Percentiles rank a stretch among this genome's conserved stretches.
Conservation (phyloP, 2,329 filamentous ascomycete genomes). For the Magnaporthiopsis poae region DNA sequence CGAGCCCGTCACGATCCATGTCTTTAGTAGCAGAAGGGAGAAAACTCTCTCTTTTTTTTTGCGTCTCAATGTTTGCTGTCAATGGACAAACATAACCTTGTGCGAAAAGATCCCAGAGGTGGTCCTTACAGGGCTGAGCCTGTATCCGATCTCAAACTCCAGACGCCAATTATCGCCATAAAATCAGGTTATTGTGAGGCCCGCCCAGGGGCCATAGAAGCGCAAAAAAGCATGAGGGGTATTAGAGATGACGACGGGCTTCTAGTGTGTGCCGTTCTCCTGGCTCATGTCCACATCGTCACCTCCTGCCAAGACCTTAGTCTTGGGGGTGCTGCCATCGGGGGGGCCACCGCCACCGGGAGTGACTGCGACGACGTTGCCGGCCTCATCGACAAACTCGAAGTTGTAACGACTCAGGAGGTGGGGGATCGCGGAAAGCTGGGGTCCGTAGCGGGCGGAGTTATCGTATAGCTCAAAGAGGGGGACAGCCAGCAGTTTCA, state of each 20-base stretch:
- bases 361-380: conserved; percentile 74
- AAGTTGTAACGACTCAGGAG: conserved; percentile 93
- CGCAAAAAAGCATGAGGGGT: neutral
- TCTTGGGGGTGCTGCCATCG: conserved; percentile 44
- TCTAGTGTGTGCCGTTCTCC: conserved; percentile 27
- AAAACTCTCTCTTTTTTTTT: neutral
- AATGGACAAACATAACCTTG: conserved; percentile 19
- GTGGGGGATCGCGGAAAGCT: conserved; percentile 92
- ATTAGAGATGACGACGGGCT: neutral
- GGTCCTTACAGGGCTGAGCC: neutral
- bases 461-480: conserved; percentile 98
- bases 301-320: conserved; percentile 56
- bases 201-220: neutral
- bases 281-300: conserved; percentile 51
- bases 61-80: neutral
- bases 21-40: neutral
- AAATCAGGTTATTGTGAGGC: neutral
- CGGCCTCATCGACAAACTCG: conserved; percentile 89
- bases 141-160: neutral
- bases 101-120: neutral
- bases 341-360: conserved; percentile 55
- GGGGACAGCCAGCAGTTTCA: conserved; percentile 95
- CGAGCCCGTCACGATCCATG: neutral
- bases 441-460: conserved; percentile 84
- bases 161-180: neutral